Evolutionary conservation across 108 stramenopile genomes (phyloP).

Genomic region (Nannochloropsis salina): DNA sequence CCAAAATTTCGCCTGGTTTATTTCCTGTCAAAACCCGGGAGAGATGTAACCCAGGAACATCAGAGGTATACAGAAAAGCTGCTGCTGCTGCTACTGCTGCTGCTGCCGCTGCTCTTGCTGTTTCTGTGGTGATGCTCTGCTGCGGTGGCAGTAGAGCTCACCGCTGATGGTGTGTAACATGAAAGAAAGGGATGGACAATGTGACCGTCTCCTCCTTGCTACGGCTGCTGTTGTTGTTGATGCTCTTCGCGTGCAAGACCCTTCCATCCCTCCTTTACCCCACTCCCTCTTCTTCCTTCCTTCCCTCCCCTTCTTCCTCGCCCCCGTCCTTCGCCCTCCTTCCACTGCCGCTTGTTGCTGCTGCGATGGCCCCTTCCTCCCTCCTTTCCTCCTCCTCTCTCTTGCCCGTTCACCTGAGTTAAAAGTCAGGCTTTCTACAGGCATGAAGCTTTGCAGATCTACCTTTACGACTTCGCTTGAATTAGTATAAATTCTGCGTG

Average conservation of each 20-base stretch:
- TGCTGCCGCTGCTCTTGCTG: slow-evolving; percentile 1
- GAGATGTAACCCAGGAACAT: slow-evolving; percentile 5
- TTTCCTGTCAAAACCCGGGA: neutral
- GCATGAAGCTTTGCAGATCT: too few relatives aligned
- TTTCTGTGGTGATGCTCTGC: neutral
- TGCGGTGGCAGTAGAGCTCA: slow-evolving; percentile 2
- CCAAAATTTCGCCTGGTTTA: neutral
- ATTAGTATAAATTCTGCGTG: too few relatives aligned
- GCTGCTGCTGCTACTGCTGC: neutral
- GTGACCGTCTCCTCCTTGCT: neutral
- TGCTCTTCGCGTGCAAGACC: neutral
- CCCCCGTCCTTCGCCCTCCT: neutral
- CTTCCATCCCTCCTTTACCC: neutral
- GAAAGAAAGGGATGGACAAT: neutral
- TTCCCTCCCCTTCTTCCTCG: slow-evolving; percentile 11
- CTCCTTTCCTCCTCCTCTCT: neutral
- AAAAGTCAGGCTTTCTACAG: too few relatives aligned
- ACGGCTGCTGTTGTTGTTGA: neutral
- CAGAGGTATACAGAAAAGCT: neutral
- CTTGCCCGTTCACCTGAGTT: neutral
- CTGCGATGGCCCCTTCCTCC: neutral
- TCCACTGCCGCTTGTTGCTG: slow-evolving; percentile 3
- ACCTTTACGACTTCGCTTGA: too few relatives aligned
- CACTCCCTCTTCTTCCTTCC: slow-evolving; percentile 11
- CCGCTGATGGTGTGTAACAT: slow-evolving; percentile 3